Evolutionary conservation across 2,329 filamentous ascomycete species (phyloP), one percentile per base, ranked within the genome.

Genomic region (Aspergillus versicolor): DNA sequence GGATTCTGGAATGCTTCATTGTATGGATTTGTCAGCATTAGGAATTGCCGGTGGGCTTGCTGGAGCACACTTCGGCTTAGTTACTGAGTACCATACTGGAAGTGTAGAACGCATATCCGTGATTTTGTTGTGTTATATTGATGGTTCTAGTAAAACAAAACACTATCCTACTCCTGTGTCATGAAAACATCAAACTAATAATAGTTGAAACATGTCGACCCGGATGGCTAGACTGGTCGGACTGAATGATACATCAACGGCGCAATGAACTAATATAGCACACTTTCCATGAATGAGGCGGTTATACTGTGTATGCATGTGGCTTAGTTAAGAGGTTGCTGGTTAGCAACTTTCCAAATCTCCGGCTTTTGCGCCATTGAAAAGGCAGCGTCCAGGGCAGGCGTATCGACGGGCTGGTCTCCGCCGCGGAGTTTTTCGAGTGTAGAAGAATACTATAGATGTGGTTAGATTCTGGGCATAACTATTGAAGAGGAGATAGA

Each of bases 401-500:
- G 19, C 11, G 30, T 41, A 11, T 54, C 43, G 17, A 52, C 49
- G 12, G 64, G 60, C 17, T 61, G 53, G 6, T 61, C 54, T n/a
- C 57, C 56, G 19, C 57, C 56, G 17, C 56, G 58, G 7, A 64
- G 52, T 43, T 65, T 65, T 19, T 67, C 60, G 9, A 72, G 51
- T 19, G 68, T 67, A 11, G 66, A 59, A n/a, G 63, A 61, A 51
- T 74, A 75, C 72, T 74, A 44, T 8, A 37, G 8, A 41, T 5
- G 2, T 24, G 22, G 51, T 67, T 60, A 69, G 64, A 43, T 32
- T 52, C 56, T 3, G 17, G 0, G 5, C 7, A 5, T 27, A 11
- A 15, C 11, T 44, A 22, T 11, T 19, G 11, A 19, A 30, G 27
- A 51, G 34, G 24, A 11, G 24, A 2, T n/a, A 62, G 66, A 27